phyloP scores from a whole-genome alignment of 352 stramenopile genomes.

The Phytophthora tubulina region DNA sequence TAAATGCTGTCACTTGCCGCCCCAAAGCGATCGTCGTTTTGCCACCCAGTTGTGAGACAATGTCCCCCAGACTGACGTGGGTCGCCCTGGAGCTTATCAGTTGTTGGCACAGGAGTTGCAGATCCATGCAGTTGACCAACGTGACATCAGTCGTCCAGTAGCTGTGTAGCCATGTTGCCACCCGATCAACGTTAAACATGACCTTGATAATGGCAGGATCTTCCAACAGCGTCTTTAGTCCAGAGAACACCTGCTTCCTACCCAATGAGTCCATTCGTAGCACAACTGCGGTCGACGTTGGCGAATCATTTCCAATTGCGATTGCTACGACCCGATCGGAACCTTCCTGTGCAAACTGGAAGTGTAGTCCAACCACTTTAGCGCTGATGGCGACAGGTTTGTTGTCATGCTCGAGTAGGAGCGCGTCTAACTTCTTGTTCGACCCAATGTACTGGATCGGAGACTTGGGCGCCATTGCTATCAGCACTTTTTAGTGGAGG shows the following conservation, averaged over 20 bases:
- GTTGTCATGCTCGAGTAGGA: too few relatives aligned
- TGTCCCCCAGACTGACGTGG: background rate
- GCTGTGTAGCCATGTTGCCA: background rate
- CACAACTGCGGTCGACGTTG: background rate
- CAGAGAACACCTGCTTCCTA: background rate
- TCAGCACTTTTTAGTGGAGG: too few relatives aligned
- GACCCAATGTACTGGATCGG: too few relatives aligned
- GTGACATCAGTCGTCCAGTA: background rate
- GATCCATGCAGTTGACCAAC: background rate
- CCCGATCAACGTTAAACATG: background rate
- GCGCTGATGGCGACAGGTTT: too few relatives aligned
- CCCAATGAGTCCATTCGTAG: background rate
- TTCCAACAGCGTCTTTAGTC: background rate
- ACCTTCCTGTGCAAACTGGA: background rate
- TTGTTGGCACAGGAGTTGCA: background rate
- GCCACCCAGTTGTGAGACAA: background rate
- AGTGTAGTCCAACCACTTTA: too few relatives aligned
- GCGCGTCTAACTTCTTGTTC: too few relatives aligned
- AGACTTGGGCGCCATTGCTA: too few relatives aligned
- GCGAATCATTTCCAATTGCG: background rate
- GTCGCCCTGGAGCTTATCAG: background rate
- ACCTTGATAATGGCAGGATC: background rate
- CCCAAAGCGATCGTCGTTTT: background rate
- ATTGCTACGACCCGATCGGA: background rate
- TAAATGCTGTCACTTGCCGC: background rate